Base-by-base conservation (phyloP, 2,329 filamentous ascomycete genomes). In the Colletotrichum destructivum region DNA sequence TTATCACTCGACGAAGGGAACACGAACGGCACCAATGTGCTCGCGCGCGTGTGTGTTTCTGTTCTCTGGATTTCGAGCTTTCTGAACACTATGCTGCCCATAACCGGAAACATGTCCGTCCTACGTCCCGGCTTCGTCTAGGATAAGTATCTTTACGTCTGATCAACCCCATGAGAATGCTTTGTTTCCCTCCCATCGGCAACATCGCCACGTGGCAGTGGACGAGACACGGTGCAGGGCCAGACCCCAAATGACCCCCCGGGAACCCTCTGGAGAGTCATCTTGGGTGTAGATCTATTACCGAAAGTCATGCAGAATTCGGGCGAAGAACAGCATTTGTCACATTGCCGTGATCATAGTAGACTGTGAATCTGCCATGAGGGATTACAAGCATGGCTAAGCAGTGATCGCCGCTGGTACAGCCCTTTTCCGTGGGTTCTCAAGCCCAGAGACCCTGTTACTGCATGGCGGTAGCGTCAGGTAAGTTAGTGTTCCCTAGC, bases 361-460 rank as follows among this genome's bases (percentile, higher is more conserved):
- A 31, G 23, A 18, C 2, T 7, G 4, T n/a, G 18, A 38, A 38
- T n/a, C 11, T 16, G 26, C 13, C 21, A 11, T 16, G 8, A 54
- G 11, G 26, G 13, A 31, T 26, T 31, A 21, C 44, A 26, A 31
- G 44, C 26, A 49, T 35, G 31, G 7, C 21, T 16, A n/a, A 42
- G 23, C 26, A 46, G 42, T 18, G 38, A 60, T 42, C 38, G 49
- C 15, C 38, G 51, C 18, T 46, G 13, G 13, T 16, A 5, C 64
- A 44, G 18, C 26, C 44, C 44, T 44, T 64, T 35, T 68, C 56
- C 69, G 59, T 63, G 52, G 59, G 64, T 69, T 59, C 46, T n/a
- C 13, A 57, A 59, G 57, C 49, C 49, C 59, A 68, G 38, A 69
- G 64, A 71, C 65, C 47, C 65, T 57, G 63, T 69, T 52, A 40